A percentile compares a stretch with the other conserved stretches of the same genome.
phyloP scores from a whole-genome alignment of 768 basidiomycete genomes.

The Goffeauzyma gilvescens region DNA sequence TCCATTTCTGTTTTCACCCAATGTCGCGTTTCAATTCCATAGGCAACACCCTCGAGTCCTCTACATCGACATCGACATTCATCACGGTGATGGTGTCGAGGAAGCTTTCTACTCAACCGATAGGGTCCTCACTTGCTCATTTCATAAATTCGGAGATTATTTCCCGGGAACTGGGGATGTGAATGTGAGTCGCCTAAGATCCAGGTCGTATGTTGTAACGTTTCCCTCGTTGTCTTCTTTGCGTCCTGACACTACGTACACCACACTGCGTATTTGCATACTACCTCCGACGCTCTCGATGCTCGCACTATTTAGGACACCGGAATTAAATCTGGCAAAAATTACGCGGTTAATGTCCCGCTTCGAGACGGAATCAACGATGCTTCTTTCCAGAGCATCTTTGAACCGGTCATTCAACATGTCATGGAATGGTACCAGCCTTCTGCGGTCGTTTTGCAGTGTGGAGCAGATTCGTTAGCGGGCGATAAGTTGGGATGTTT shows the following conservation, averaged over 20 bases:
- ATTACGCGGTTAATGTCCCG: conserved; percentile 83
- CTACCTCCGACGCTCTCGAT: no score
- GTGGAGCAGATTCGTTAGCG: conserved; percentile 84
- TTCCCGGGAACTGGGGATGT: conserved; percentile 79
- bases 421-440: conserved; percentile 78
- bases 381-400: conserved; percentile 67
- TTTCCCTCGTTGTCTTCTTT: no score
- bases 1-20: no score
- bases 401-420: conserved; percentile 70
- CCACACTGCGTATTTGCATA: no score
- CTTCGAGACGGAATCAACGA: conserved; percentile 87
- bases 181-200: conserved; percentile 18
- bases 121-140: conserved; percentile 88
- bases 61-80: conserved; percentile 95
- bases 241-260: no score
- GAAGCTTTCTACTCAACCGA: conserved; percentile 97
- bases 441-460: conserved; percentile 73
- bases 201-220: no score
- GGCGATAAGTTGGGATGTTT: conserved; percentile 92
- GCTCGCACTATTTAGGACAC: conserved; percentile 40
- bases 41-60: conserved; percentile 52
- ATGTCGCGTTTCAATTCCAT: not conserved
- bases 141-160: conserved; percentile 93
- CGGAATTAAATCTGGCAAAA: conserved; percentile 57
- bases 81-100: conserved; percentile 96